Base-by-base conservation (phyloP, 2,329 filamentous ascomycete species). In the Curvularia lunata region DNA sequence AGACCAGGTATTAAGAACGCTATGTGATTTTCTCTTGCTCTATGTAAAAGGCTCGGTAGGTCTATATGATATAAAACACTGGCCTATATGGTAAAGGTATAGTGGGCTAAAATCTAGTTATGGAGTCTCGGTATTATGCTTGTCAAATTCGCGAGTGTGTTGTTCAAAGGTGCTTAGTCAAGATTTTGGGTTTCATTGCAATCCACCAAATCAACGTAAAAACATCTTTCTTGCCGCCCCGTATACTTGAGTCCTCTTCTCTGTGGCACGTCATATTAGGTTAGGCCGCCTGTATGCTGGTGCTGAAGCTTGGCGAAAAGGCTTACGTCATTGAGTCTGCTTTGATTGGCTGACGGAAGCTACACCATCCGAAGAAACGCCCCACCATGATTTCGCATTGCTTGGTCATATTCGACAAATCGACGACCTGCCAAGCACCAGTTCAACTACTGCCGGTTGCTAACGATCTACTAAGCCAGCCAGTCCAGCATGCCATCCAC, bases 391-490 rank as follows among this genome's bases (percentile, higher is more conserved):
- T 57, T 55, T 62, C 32, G 40, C 49, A n/a, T 25, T 63, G 64
- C 64, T 66, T 66, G 62, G 64, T 66, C 62, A 65, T 61, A 37
- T 37, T 57, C 56, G 56, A 63, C 64, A 66, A 66, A 66, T 60
- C 62, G 65, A 37, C 51, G 23, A 37, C 21, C 13, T 40, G 58
- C 61, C 55, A 57, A 62, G 61, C 55, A 43, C n/a, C 25, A 50
- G 27, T 23, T 48, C 12, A 27, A 53, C 23, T 23, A 41, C 32
- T 48, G 23, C 56, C 59, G 60, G 65, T 69, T 70, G 67, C 65
- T 67, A 75, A 74, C 53, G 48, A 58, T 63, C 73, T 67, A 70
- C 63, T 57, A 69, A 72, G 59, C 62, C 58, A 51, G 52, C 52
- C 55, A 62, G 56, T 61, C 56, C 59, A 67, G 68, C 59, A 61